Base-by-base conservation (phyloP, 352 stramenopile species). In the Nothophytophthora sp. region DNA sequence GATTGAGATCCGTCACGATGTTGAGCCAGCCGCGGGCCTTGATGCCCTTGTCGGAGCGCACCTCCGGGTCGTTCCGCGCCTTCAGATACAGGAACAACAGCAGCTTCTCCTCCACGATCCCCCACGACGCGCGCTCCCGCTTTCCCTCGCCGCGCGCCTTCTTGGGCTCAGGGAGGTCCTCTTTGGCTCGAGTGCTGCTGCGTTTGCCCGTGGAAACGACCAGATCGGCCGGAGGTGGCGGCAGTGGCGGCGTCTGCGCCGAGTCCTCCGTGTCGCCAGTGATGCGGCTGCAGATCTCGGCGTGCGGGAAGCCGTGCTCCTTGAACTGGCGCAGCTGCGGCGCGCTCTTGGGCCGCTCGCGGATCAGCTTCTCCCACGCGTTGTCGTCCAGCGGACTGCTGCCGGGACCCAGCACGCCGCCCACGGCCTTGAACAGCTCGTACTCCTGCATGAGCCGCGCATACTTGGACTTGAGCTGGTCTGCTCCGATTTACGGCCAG, bases 401-500 rank as follows among this genome's bases (percentile, higher is more conserved):
- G 46, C 40, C 43, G 7, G 42, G 19, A 3, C 15, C 29, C 5
- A 50, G 29, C n/a, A 50, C 10, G 23, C 43, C 47, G 10, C 39
- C 34, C 12, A 61, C 44, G 12, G 65, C 50, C 19, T 45, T 60
- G 42, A 54, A 75, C 34, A 71, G 33, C 11, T 71, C 60, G 48
- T 68, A 68, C 29, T 75, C 65, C 35, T 56, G 52, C 51, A 71
- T 62, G 22, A 68, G 40, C 2, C 60, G 60, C 22, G 49, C 42
- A 43, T 63, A 71, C 50, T 75, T 71, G 39, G 60, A 75, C 49
- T 70, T 66, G 43, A 71, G 43, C 19, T 75, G 60, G 23, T 71
- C 60, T 75, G 56, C 35, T 23, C 5, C 28, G 19, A 28, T 40
- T 40, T 40, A 25, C 16, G 12, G n/a, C n/a, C n/a, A n/a, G n/a